A percentile compares a stretch with the other conserved stretches of the same genome.
Evolutionary conservation across 768 basidiomycete genomes (phyloP).

Genomic region (Lactifluus echinatus): DNA sequence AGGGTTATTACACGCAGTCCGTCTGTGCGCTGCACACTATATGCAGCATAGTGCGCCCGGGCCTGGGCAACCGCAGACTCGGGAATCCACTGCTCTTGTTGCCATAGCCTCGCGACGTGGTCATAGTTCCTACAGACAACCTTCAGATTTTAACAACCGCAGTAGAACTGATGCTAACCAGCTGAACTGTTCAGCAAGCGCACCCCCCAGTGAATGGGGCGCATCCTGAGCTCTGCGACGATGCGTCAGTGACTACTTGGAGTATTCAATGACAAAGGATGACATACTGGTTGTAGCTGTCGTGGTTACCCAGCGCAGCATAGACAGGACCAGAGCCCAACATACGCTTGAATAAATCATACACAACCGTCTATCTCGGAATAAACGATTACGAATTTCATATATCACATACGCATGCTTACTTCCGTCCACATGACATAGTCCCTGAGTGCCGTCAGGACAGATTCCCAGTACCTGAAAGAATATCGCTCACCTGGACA

Average conservation of each 20-base stretch:
- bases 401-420: background rate
- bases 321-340: constrained; percentile 64
- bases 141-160: background rate
- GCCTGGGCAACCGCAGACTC: constrained; percentile 47
- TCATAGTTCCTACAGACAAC: constrained; percentile 56
- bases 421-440: constrained; percentile 61
- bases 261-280: background rate
- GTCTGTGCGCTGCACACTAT: constrained; percentile 57
- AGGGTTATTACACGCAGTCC: constrained; percentile 65
- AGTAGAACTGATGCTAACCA: constrained; percentile 35
- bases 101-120: constrained; percentile 63
- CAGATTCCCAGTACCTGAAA: background rate
- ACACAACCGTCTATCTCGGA: constrained; percentile 44
- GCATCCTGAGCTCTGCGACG: constrained; percentile 49
- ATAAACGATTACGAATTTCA: background rate
- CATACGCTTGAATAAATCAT: constrained; percentile 53
- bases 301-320: constrained; percentile 69
- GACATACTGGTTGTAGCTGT: constrained; percentile 56
- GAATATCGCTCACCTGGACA: constrained; percentile 39
- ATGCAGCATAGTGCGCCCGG: constrained; percentile 61
- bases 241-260: background rate
- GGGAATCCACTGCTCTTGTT: constrained; percentile 62
- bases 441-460: constrained; percentile 34
- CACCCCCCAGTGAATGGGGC: constrained; percentile 46
- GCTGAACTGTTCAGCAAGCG: constrained; percentile 51